Evolutionary conservation across 768 basidiomycete genomes (phyloP).

Genomic region (Suillus decipiens): DNA sequence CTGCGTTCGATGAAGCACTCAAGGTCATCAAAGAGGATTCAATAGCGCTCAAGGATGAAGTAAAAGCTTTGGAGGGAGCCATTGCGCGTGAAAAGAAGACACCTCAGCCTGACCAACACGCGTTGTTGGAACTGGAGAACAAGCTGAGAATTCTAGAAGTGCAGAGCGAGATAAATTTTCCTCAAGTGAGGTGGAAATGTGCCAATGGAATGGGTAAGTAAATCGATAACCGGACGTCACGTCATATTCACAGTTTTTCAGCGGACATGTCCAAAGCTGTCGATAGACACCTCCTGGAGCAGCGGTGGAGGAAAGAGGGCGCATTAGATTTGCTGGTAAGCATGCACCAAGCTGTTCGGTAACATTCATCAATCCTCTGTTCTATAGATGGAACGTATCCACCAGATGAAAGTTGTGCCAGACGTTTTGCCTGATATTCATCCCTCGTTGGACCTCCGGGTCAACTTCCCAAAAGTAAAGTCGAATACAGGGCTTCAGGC

Average conservation of each 20-base stretch:
- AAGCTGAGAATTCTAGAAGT: conserved; percentile 66
- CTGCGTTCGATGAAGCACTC: conserved; percentile 86
- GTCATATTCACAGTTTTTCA: conserved; percentile 26
- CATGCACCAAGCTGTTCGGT: background rate
- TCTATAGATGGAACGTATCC: conserved; percentile 84
- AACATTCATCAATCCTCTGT: background rate
- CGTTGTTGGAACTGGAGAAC: conserved; percentile 46
- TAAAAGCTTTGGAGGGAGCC: conserved; percentile 23
- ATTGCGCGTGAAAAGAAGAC: conserved; percentile 25
- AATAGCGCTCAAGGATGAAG: conserved; percentile 38
- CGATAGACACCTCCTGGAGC: conserved; percentile 80
- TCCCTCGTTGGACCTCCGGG: conserved; percentile 73
- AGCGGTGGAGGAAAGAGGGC: conserved; percentile 84
- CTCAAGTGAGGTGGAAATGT: conserved; percentile 77
- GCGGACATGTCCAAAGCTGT: conserved; percentile 69
- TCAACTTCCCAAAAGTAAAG: conserved; percentile 51
- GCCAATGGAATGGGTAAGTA: conserved; percentile 77
- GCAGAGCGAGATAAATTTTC: conserved; percentile 84
- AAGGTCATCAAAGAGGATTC: conserved; percentile 68
- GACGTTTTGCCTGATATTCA: conserved; percentile 75
- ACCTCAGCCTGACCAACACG: conserved; percentile 34
- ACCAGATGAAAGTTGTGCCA: conserved; percentile 90
- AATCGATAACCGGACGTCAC: conserved; percentile 3
- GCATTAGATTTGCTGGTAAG: conserved; percentile 77
- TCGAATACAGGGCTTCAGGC: conserved; percentile 22